These are phyloP conservation scores for Neurospora tetraspora DNA, from an alignment of 495 filamentous ascomycete species.

Conservation along the genomic window DNA sequence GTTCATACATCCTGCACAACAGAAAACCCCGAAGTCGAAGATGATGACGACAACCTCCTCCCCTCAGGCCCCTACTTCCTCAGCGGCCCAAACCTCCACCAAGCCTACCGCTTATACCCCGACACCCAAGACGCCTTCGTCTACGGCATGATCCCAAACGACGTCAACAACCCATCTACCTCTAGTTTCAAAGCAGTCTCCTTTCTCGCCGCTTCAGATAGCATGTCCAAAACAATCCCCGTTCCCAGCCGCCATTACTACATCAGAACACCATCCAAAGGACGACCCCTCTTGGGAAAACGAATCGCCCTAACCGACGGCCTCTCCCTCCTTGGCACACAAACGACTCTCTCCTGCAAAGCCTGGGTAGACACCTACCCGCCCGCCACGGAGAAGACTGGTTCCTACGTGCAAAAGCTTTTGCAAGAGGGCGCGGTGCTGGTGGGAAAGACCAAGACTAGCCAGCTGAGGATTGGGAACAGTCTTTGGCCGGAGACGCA, in stretches of 20 bases:
- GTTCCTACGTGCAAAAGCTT: conserved; percentile 26
- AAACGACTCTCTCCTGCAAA: conserved; percentile 33
- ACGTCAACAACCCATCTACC: background rate
- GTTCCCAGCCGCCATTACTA: conserved; percentile 40
- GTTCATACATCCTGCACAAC: background rate
- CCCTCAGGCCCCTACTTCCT: conserved; percentile 15
- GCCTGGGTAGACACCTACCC: conserved; percentile 31
- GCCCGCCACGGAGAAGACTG: conserved; percentile 22
- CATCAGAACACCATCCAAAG: background rate
- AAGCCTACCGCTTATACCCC: conserved; percentile 8
- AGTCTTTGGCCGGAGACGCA: conserved; percentile 17
- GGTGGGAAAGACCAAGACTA: conserved; percentile 39
- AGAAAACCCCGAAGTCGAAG: background rate
- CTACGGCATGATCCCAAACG: conserved; percentile 1
- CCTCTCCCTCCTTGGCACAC: conserved; percentile 32
- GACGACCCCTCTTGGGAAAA: conserved; percentile 5
- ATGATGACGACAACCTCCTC: background rate
- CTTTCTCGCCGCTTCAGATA: background rate
- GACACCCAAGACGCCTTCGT: conserved; percentile 11
- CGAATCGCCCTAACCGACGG: conserved; percentile 39
- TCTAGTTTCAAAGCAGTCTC: background rate
- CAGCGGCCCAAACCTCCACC: conserved; percentile 4
- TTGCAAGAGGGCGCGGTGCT: conserved; percentile 36
- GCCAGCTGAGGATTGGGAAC: conserved; percentile 29
- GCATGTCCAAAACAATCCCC: conserved; percentile 9